Evolutionary conservation across 1,139 yeast genomes (phyloP).

Genomic region (Debaryomycetaceae sp.): DNA sequence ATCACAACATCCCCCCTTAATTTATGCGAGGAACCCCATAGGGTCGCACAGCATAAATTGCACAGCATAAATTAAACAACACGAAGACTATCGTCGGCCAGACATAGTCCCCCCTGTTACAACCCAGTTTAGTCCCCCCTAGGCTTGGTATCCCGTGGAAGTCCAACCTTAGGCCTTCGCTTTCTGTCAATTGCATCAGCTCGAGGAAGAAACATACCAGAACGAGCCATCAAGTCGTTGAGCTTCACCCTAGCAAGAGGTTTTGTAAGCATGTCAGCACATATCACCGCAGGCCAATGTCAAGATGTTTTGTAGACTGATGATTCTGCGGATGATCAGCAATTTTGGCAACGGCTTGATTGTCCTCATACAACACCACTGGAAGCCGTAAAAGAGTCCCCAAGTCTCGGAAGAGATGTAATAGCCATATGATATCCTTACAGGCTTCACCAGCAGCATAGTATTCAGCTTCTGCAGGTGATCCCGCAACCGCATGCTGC

Average conservation of each 20-base stretch:
- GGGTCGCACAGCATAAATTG: background rate
- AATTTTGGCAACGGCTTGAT: background rate
- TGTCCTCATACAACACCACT: background rate
- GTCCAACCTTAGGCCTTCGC: background rate
- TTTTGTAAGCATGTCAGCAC: too few species aligned
- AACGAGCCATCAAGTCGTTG: background rate
- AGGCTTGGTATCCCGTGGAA: too few species aligned
- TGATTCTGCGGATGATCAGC: background rate
- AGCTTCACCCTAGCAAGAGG: background rate
- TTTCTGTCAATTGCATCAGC: background rate
- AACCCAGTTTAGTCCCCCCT: too few species aligned
- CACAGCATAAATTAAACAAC: too few species aligned
- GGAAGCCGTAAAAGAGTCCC: background rate
- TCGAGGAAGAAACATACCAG: too few species aligned
- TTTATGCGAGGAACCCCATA: background rate
- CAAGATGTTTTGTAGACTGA: background rate
- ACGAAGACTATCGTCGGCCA: background rate
- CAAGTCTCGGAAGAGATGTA: background rate
- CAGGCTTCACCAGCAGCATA: background rate
- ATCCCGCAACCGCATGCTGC: background rate
- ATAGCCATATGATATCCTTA: background rate
- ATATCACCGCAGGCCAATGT: background rate
- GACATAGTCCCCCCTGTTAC: background rate
- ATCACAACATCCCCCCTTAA: background rate
- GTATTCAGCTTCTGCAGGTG: background rate